A percentile compares a stretch with the other conserved stretches of the same genome.
Conservation (phyloP, 1,284 basidiomycete species). For the Moesziomyces sp. region DNA sequence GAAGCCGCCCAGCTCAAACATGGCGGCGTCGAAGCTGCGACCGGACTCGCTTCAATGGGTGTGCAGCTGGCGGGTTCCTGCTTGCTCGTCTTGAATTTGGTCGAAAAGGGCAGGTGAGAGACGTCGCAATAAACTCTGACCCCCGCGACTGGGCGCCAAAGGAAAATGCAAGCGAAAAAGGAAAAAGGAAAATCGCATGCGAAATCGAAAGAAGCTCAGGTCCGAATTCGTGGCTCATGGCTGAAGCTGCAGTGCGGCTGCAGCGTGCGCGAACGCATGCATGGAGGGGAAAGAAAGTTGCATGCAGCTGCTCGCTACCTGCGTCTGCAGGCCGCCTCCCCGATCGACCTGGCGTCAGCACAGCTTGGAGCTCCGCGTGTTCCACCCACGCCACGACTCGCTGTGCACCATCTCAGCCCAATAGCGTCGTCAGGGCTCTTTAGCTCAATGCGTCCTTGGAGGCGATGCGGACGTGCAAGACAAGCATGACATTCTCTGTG, state of each 20-base stretch:
- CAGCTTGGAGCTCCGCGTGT: neutral
- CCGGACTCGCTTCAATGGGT: neutral
- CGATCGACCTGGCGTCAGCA: neutral
- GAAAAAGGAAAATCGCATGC: neutral
- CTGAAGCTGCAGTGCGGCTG: neutral
- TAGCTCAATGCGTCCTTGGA: too few species aligned
- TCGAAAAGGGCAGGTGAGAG: neutral
- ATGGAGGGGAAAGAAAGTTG: conserved; percentile 1
- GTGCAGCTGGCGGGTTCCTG: neutral
- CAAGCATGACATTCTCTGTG: too few species aligned
- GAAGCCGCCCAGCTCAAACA: neutral
- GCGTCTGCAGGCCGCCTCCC: neutral
- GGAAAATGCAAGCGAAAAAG: too few species aligned
- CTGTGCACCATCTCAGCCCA: too few species aligned
- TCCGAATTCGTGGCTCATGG: neutral
- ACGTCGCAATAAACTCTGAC: too few species aligned
- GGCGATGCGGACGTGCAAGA: too few species aligned
- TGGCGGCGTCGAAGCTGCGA: neutral
- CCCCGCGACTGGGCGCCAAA: too few species aligned
- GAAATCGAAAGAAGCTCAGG: neutral
- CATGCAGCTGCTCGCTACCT: neutral
- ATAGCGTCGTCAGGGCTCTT: too few species aligned
- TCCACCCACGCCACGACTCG: neutral
- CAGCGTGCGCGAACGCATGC: neutral
- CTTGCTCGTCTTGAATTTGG: neutral